Conservation (phyloP, 163 green algal species). For the Volvox carteri region DNA sequence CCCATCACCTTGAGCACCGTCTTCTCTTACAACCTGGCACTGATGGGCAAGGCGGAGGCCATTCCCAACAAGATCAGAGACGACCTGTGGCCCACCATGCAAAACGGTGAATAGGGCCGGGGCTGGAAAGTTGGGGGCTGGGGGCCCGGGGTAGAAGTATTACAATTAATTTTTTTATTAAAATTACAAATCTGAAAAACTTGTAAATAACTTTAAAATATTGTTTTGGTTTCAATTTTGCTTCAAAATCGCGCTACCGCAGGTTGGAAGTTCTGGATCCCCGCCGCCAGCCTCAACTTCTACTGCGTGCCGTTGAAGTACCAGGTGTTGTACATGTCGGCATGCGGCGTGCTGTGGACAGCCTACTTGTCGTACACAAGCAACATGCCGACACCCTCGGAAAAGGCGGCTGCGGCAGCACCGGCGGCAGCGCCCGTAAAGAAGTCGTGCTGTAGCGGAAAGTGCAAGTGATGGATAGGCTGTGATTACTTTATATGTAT, state of each 20-base stretch:
- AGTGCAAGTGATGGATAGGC: conserved; percentile 18
- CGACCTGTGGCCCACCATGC: conserved; percentile 61
- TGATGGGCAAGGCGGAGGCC: conserved; percentile 62
- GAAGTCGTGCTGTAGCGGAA: conserved; percentile 34
- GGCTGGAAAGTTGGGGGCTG: no score
- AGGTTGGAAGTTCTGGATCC: conserved; percentile 95
- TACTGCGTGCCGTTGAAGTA: conserved; percentile 80
- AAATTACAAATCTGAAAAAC: no score
- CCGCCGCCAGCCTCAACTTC: conserved; percentile 90
- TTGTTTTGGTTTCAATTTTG: no score
- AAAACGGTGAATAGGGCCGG: conserved; percentile 53
- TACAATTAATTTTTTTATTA: no score
- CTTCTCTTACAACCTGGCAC: conserved; percentile 85
- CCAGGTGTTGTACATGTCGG: conserved; percentile 92
- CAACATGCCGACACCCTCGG: conserved; percentile 19
- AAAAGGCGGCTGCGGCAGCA: neutral
- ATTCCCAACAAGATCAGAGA: conserved; percentile 49
- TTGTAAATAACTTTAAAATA: no score
- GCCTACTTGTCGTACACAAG: conserved; percentile 84
- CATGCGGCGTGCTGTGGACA: conserved; percentile 89
- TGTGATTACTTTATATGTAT: no score
- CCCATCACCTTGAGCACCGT: conserved; percentile 79
- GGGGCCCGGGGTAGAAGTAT: no score
- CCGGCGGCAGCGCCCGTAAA: neutral
- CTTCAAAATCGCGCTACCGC: no score